Evolutionary conservation across 805 yeast genomes (phyloP).

Genomic region (Ogataea pilisensis): DNA sequence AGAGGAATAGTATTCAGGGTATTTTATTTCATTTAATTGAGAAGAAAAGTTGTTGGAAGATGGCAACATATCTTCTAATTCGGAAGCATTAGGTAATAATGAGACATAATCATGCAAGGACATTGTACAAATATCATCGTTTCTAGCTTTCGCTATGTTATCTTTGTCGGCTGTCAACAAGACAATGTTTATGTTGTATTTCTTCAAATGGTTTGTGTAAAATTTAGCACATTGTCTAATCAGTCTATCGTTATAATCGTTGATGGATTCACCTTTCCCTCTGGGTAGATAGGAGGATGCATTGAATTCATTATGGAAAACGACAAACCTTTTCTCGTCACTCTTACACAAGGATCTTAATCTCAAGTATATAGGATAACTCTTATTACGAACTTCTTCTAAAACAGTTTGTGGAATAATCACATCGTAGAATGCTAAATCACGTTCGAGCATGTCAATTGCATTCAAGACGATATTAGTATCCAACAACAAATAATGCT

Average conservation of each 20-base stretch:
- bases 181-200: conserved; percentile 41
- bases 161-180: conserved; percentile 75
- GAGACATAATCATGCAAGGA: conserved; percentile 69
- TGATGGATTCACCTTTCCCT: conserved; percentile 62
- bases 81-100: conserved; percentile 64
- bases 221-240: conserved; percentile 72
- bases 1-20: conserved; percentile 72
- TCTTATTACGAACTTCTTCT: conserved; percentile 86
- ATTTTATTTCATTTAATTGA: conserved; percentile 48
- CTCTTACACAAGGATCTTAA: conserved; percentile 70
- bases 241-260: conserved; percentile 90
- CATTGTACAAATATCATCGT: conserved; percentile 50
- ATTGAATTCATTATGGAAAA: conserved; percentile 90
- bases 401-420: conserved; percentile 92
- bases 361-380: conserved; percentile 84
- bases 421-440: conserved; percentile 76
- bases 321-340: conserved; percentile 78
- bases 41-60: conserved; percentile 38
- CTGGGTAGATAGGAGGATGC: conserved; percentile 66
- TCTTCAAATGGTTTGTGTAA: conserved; percentile 62
- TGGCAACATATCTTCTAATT: conserved; percentile 76
- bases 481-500: conserved; percentile 83
- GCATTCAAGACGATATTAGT: conserved; percentile 86
- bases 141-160: conserved; percentile 53
- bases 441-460: conserved; percentile 82